Percentiles rank a stretch among this genome's conserved stretches.
Conservation (phyloP, 345 rosid species). For the Citrus cavaleriei region DNA sequence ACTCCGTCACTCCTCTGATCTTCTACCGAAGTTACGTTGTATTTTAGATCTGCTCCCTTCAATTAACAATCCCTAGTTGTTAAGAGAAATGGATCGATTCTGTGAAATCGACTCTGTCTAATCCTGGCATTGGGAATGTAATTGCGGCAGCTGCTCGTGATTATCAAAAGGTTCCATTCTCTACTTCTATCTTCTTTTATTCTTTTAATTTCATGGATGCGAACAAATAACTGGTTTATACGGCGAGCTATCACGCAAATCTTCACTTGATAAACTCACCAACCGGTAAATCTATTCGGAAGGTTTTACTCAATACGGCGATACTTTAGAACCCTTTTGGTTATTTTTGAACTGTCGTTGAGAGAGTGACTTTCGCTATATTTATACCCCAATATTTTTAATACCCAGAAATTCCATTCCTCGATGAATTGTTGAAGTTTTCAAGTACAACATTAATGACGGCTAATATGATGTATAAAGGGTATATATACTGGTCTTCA, state of each 20-base stretch:
- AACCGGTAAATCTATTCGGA: background rate
- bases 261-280: no score
- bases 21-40: background rate
- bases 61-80: background rate
- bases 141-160: slow-evolving; percentile 98
- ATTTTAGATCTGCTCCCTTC: background rate
- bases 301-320: background rate
- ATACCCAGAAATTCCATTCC: background rate
- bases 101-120: slow-evolving; percentile 81
- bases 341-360: background rate
- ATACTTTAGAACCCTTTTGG: background rate
- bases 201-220: background rate
- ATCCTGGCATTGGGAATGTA: slow-evolving; percentile 87
- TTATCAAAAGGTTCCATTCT: slow-evolving; percentile 59
- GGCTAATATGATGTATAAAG: slow-evolving; percentile 13
- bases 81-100: slow-evolving; percentile 68
- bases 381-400: no score
- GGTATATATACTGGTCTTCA: slow-evolving; percentile 24
- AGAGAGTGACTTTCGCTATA: background rate
- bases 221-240: background rate
- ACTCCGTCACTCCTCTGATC: background rate
- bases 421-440: background rate
- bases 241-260: background rate
- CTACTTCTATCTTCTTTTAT: background rate
- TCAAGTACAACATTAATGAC: slow-evolving; percentile 1